Evolutionary conservation across 176 grass and related monocot species (phyloP), one percentile per base, ranked within the genome.

Genomic region (Dendrocalamus sinicus): DNA sequence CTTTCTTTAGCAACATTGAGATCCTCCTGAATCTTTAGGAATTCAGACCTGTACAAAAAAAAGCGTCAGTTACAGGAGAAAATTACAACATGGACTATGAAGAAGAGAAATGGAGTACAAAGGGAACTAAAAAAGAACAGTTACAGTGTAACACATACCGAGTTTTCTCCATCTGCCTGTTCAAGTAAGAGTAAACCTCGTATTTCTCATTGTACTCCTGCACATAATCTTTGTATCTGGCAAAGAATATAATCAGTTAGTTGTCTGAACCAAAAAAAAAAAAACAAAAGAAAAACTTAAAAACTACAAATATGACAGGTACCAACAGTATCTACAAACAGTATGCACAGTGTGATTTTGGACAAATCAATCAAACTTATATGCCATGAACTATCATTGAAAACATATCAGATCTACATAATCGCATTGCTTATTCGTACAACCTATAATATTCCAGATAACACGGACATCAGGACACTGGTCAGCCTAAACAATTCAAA

Each of bases 171-270:
- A 98, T 63, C 53, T 98, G 90, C 85, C 75, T 85, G 81, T 84
- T 93, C 83, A 98, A 88, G 84, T 87, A 89, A 57, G 77, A 65
- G 74, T 98, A 98, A n/a, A 84, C 93, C 23, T 72, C 73, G 39
- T 93, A 90, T 69, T 98, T 98, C 76, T 95, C 95, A 83, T 87
- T 79, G 87, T 90, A 98, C 86, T 98, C 95, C 87, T 90, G 91
- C 67, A 93, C 69, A 82, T 95, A 98, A 84, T 90, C 88, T 88
- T 93, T 84, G 50, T 92, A 95, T 88, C 95, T 98, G 81, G 73
- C 90, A 90, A 53, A 77, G 53, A 86, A 84, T 60, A 89, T 53
- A 91, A 75, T 84, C 32, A 70, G 32, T 87, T 74, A 48, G 16
- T 60, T 39, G 28, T 54, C 47, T 65, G 41, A 43, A 53, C 20